Percentiles rank a stretch among this genome's conserved stretches.
phyloP scores from a whole-genome alignment of 208 protist genomes.

The Angomonas deanei region DNA sequence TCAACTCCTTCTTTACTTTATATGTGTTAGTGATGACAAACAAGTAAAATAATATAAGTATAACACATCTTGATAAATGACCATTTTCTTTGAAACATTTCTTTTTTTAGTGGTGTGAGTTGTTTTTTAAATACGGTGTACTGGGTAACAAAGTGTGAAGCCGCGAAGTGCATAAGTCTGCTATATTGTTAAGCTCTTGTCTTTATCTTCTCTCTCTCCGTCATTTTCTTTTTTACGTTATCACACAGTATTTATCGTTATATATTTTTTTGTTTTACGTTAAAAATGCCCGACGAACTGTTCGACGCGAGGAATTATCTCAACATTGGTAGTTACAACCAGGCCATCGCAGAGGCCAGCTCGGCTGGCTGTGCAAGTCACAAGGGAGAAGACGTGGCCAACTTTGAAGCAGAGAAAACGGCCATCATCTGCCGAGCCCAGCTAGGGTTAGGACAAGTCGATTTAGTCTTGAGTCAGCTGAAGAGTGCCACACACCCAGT shows the following conservation, averaged over 20 bases:
- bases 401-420: slow-evolving; percentile 67
- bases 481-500: slow-evolving; percentile 39
- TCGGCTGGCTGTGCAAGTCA: slow-evolving; percentile 22
- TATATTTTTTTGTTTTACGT: not conserved
- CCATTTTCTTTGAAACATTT: not conserved
- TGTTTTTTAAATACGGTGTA: not conserved
- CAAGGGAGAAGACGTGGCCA: slow-evolving; percentile 42
- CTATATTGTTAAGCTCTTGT: too few species aligned
- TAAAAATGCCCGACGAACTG: slow-evolving; percentile 68
- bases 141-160: too few species aligned
- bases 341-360: slow-evolving; percentile 68
- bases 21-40: too few species aligned
- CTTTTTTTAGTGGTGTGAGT: not conserved
- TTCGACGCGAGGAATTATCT: slow-evolving; percentile 84
- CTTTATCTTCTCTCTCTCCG: too few species aligned
- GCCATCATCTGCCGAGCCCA: slow-evolving; percentile 59
- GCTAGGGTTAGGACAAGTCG: slow-evolving; percentile 68
- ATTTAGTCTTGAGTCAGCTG: slow-evolving; percentile 57
- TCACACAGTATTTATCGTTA: not conserved
- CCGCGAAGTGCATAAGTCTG: too few species aligned
- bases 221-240: slow-evolving; percentile 13
- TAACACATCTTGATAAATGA: too few species aligned
- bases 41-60: too few species aligned
- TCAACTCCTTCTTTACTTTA: not conserved
- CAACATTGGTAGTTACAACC: slow-evolving; percentile 80